These are phyloP conservation scores for Colletotrichum orchidophilum DNA, from an alignment of 2,329 filamentous ascomycete species.

Conservation along the genomic window DNA sequence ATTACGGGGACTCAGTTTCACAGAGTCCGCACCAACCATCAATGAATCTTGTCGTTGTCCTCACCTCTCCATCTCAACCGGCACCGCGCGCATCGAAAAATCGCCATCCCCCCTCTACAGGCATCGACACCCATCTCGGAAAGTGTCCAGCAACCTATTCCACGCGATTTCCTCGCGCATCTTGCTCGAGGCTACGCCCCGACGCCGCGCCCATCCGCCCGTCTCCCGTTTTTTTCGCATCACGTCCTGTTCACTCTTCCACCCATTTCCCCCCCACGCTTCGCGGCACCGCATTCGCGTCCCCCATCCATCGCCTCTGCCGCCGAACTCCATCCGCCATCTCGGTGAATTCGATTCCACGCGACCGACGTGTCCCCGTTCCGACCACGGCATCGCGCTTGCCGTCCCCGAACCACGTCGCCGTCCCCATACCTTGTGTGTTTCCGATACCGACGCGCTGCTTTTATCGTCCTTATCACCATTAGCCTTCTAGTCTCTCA, in stretches of 20 bases:
- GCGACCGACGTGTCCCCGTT: constrained; percentile 32
- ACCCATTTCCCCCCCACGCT: constrained; percentile 37
- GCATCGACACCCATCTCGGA: constrained; percentile 67
- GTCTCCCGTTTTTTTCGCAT: constrained; percentile 57
- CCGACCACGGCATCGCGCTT: constrained; percentile 23
- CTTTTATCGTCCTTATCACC: constrained; percentile 19
- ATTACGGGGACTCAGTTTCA: constrained; percentile 49
- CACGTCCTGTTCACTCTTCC: constrained; percentile 41
- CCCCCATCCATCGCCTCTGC: constrained; percentile 9
- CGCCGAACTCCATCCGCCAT: constrained; percentile 32
- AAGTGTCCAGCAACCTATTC: constrained; percentile 61
- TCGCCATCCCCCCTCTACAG: constrained; percentile 67
- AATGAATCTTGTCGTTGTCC: constrained; percentile 61
- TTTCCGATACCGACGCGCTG: constrained; percentile 27
- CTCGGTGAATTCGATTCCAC: constrained; percentile 25
- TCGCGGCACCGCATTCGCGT: constrained; percentile 30
- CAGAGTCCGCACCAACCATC: constrained; percentile 54
- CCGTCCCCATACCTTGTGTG: not conserved
- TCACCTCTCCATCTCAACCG: constrained; percentile 61
- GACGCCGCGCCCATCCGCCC: constrained; percentile 49
- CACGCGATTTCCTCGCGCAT: constrained; percentile 64
- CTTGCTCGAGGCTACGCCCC: constrained; percentile 51
- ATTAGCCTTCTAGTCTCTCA: constrained; percentile 33
- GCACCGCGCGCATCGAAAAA: constrained; percentile 69
- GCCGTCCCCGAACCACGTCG: constrained; percentile 21